These are phyloP conservation scores for Phellopilus nigrolimitatus DNA, from an alignment of 1,284 basidiomycete genomes.

Conservation along the genomic window DNA sequence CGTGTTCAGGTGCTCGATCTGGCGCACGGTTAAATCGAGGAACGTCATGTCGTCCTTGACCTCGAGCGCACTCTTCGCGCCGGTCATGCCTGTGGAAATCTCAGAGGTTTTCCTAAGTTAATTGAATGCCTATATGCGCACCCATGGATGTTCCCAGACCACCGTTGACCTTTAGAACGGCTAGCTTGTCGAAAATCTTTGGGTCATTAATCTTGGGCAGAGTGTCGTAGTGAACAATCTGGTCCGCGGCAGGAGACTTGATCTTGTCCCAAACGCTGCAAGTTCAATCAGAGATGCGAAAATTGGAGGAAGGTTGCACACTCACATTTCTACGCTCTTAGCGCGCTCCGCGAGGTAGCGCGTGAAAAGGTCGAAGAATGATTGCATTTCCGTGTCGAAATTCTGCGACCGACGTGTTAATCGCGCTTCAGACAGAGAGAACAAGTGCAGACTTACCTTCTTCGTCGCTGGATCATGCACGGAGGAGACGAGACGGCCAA, in stretches of 20 bases:
- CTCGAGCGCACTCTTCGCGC: slow-evolving; percentile 87
- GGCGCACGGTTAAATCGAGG: slow-evolving; percentile 94
- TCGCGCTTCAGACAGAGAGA: slow-evolving; percentile 4
- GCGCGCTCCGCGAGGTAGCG: slow-evolving; percentile 95
- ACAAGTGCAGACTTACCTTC: slow-evolving; percentile 54
- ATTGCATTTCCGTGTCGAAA: slow-evolving; percentile 98
- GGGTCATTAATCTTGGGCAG: slow-evolving; percentile 61
- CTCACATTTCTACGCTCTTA: slow-evolving; percentile 91
- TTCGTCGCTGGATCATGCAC: slow-evolving; percentile 76
- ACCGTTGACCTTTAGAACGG: slow-evolving; percentile 99
- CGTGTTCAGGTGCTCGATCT: slow-evolving; percentile 89
- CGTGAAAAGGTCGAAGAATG: slow-evolving; percentile 99
- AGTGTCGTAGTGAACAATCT: slow-evolving; percentile 86
- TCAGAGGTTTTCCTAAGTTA: slow-evolving; percentile 10
- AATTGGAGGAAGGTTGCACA: slow-evolving; percentile 27
- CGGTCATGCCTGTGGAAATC: slow-evolving; percentile 71
- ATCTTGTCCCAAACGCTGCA: slow-evolving; percentile 95
- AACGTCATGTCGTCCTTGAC: slow-evolving; percentile 99
- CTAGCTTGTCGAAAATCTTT: slow-evolving; percentile 86
- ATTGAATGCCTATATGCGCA: slow-evolving; percentile 28
- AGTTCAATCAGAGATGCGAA: slow-evolving; percentile 16
- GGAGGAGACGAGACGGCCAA: slow-evolving; percentile 86
- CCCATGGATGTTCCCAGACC: slow-evolving; percentile 98
- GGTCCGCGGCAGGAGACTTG: slow-evolving; percentile 89
- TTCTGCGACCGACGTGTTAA: slow-evolving; percentile 45